Percentiles rank a stretch among this genome's conserved stretches.
Conservation (phyloP, 2,329 filamentous ascomycete genomes). For the Xylaria sp. region DNA sequence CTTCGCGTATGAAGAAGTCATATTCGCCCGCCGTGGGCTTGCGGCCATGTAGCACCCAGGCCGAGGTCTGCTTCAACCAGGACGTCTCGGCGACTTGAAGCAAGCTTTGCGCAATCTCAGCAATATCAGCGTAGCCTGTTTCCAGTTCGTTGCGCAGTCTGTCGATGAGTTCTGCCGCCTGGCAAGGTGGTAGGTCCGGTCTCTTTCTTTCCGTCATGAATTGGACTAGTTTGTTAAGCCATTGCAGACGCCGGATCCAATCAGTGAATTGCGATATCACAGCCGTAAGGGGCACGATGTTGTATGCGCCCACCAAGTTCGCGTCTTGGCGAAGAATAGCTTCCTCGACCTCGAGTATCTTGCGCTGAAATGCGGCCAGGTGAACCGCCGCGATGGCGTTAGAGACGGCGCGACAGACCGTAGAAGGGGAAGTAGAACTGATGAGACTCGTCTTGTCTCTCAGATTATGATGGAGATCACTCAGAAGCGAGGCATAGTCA, state of each 20-base stretch:
- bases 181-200: constrained; percentile 42
- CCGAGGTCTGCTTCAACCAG: constrained; percentile 85
- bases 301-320: constrained; percentile 79
- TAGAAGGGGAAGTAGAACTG: constrained; percentile 65
- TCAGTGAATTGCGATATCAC: constrained; percentile 79
- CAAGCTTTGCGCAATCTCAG: constrained; percentile 66
- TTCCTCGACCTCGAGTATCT: constrained; percentile 78
- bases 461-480: constrained; percentile 69
- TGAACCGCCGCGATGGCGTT: constrained; percentile 70
- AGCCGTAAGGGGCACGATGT: constrained; percentile 84
- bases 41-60: constrained; percentile 86
- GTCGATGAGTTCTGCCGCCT: constrained; percentile 71
- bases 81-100: constrained; percentile 77
- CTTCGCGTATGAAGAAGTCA: constrained; percentile 78
- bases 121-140: constrained; percentile 85
- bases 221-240: constrained; percentile 69
- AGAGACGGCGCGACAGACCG: constrained; percentile 82
- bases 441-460: constrained; percentile 62
- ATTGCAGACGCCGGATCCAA: constrained; percentile 80
- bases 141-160: constrained; percentile 68
- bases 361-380: constrained; percentile 73
- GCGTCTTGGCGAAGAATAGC: constrained; percentile 72
- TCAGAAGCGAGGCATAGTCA: constrained; percentile 68
- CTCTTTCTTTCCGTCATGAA: constrained; percentile 52
- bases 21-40: constrained; percentile 68